These are phyloP conservation scores for Eimeria mitis DNA, from an alignment of 169 alveolate genomes.

Conservation along the genomic window DNA sequence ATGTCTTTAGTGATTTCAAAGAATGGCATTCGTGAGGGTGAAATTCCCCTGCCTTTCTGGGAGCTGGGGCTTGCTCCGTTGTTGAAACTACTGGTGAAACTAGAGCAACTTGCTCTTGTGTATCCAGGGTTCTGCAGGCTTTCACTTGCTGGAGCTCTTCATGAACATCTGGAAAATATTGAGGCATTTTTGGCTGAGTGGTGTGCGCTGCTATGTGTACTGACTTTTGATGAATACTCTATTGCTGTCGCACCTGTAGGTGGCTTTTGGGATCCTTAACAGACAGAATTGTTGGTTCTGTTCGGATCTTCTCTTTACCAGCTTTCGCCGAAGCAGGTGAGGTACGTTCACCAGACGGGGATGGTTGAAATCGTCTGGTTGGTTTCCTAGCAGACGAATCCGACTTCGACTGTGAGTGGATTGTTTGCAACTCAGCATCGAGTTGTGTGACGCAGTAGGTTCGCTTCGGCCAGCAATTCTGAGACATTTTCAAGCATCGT, in stretches of 20 bases:
- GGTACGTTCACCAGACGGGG: neutral
- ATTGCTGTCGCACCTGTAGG: neutral
- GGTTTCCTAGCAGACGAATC: too few relatives aligned
- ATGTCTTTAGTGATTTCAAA: neutral
- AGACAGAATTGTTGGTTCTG: neutral
- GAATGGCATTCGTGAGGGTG: neutral
- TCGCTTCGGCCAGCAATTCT: neutral
- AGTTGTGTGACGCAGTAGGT: neutral
- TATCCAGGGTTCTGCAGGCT: neutral
- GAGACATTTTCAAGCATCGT: neutral
- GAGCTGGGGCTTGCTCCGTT: neutral
- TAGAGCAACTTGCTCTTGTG: neutral
- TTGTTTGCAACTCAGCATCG: neutral
- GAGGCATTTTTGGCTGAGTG: neutral
- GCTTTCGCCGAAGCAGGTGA: neutral
- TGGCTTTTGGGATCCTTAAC: neutral
- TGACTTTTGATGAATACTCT: neutral
- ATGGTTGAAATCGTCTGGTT: neutral
- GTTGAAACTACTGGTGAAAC: neutral
- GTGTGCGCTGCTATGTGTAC: neutral
- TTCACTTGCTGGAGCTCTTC: neutral
- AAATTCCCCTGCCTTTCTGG: neutral
- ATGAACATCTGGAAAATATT: neutral
- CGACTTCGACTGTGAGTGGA: neutral
- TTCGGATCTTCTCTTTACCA: neutral